A percentile compares a stretch with the other conserved stretches of the same genome.
These are phyloP conservation scores for Trypanosoma platydactyli DNA, from an alignment of 208 protist genomes.

Conservation along the genomic window DNA sequence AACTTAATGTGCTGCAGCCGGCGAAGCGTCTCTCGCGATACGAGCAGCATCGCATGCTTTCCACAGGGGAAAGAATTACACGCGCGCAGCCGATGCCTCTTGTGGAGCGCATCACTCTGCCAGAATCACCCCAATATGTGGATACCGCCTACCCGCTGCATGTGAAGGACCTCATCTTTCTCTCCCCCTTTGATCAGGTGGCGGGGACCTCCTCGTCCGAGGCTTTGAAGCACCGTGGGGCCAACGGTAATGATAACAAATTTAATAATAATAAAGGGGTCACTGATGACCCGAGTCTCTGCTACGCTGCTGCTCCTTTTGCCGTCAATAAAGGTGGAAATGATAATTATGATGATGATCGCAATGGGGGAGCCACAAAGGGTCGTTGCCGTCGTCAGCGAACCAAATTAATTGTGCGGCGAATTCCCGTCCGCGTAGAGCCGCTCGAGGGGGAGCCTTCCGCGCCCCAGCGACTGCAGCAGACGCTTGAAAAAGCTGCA, in stretches of 20 bases:
- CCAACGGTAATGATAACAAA: not conserved
- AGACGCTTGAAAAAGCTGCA: conserved; percentile 22
- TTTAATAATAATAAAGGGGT: conserved; percentile 7
- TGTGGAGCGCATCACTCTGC: conserved; percentile 48
- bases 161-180: conserved; percentile 31
- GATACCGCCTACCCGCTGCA: conserved; percentile 27
- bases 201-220: conserved; percentile 4
- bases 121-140: conserved; percentile 28
- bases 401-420: conserved; percentile 1
- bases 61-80: conserved; percentile 37
- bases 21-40: conserved; percentile 58
- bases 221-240: too few species aligned
- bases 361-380: too few species aligned
- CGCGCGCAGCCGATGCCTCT: conserved; percentile 47
- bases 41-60: conserved; percentile 76
- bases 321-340: too few species aligned
- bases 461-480: conserved; percentile 11
- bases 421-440: not conserved
- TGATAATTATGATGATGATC: too few species aligned
- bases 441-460: conserved; percentile 4
- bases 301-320: too few species aligned
- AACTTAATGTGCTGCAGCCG: conserved; percentile 69
- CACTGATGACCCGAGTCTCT: not conserved
- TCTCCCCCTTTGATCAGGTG: conserved; percentile 18
- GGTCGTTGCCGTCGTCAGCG: not conserved